These are phyloP conservation scores for Amphirosellinia nigrospora DNA, from an alignment of 495 filamentous ascomycete species.

Conservation along the genomic window DNA sequence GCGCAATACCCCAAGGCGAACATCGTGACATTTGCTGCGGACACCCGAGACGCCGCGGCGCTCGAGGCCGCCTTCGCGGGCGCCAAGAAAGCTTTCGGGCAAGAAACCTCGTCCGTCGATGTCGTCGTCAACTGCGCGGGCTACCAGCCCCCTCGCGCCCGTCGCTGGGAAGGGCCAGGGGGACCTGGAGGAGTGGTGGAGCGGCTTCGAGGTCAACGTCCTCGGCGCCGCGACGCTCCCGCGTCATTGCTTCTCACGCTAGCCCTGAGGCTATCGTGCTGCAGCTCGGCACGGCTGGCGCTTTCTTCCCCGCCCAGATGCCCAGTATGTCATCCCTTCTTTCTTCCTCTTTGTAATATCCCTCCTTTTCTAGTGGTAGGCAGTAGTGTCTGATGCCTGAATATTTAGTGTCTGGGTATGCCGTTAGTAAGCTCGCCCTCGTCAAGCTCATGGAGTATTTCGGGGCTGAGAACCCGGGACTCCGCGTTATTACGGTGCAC, in stretches of 20 bases:
- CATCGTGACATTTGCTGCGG: slow-evolving; percentile 32
- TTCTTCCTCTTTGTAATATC: neutral
- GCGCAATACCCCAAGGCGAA: slow-evolving; percentile 15
- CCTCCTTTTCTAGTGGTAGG: too few relatives aligned
- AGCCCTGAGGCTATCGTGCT: slow-evolving; percentile 37
- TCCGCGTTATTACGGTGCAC: slow-evolving; percentile 49
- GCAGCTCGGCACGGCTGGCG: slow-evolving; percentile 42
- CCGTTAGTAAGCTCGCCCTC: slow-evolving; percentile 46
- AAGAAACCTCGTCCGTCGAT: slow-evolving; percentile 32
- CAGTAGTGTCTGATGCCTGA: neutral
- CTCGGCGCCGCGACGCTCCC: slow-evolving; percentile 36
- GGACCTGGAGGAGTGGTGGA: slow-evolving; percentile 32
- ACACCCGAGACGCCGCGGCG: slow-evolving; percentile 35
- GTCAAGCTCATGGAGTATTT: slow-evolving; percentile 49
- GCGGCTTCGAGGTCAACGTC: slow-evolving; percentile 37
- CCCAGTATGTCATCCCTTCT: slow-evolving; percentile 19
- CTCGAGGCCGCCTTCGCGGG: slow-evolving; percentile 25
- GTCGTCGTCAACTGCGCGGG: slow-evolving; percentile 39
- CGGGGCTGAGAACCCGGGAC: slow-evolving; percentile 48
- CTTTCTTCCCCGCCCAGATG: slow-evolving; percentile 31
- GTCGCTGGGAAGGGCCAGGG: slow-evolving; percentile 25
- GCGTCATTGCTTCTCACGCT: slow-evolving; percentile 28
- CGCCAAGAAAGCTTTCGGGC: neutral
- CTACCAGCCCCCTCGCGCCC: slow-evolving; percentile 19
- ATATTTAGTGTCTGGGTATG: slow-evolving; percentile 37